Base-by-base conservation (phyloP, 1,139 yeast species). In the Komagataea norvegica region DNA sequence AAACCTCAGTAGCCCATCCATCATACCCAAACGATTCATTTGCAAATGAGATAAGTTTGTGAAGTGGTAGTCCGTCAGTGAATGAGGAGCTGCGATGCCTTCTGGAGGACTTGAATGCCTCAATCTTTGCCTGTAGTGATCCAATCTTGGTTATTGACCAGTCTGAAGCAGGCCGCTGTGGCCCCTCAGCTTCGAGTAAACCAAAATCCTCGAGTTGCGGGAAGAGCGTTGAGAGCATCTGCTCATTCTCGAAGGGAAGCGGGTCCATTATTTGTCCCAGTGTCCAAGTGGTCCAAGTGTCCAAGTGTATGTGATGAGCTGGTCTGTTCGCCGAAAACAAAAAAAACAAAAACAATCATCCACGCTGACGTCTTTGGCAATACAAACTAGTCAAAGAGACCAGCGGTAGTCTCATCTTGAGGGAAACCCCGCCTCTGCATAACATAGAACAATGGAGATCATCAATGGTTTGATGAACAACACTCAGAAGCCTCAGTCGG, bases 401-500 rank as follows among this genome's bases (percentile, higher is more conserved):
- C n/a, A n/a, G n/a, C n/a, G n/a, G n/a, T n/a, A n/a, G n/a, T n/a
- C n/a, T n/a, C n/a, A n/a, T n/a, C n/a, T n/a, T n/a, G n/a, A n/a
- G n/a, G n/a, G n/a, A n/a, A n/a, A n/a, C n/a, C n/a, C n/a, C n/a
- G n/a, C n/a, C n/a, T n/a, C n/a, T n/a, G n/a, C n/a, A n/a, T n/a
- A n/a, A n/a, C n/a, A n/a, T n/a, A n/a, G n/a, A n/a, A n/a, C 34
- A 15, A 65, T 68, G 73, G 75, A 70, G 35, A 54, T 72, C 46
- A 57, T 74, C 39, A 71, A 72, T 29, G 77, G 77, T 28, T 60
- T 73, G 33, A 61, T 74, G 54, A 61, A 62, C 66, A 48, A 74
- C 53, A 33, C 27, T 42, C 52, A 46, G 38, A 59, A 76, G 13
- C 77, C 74, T 53, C 74, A 62, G 60, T 67, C 72, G 29, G 96